A percentile compares a stretch with the other conserved stretches of the same genome.
phyloP scores from a whole-genome alignment of 192 early-diverging fungal species.

The Entomortierella chlamydospora region DNA sequence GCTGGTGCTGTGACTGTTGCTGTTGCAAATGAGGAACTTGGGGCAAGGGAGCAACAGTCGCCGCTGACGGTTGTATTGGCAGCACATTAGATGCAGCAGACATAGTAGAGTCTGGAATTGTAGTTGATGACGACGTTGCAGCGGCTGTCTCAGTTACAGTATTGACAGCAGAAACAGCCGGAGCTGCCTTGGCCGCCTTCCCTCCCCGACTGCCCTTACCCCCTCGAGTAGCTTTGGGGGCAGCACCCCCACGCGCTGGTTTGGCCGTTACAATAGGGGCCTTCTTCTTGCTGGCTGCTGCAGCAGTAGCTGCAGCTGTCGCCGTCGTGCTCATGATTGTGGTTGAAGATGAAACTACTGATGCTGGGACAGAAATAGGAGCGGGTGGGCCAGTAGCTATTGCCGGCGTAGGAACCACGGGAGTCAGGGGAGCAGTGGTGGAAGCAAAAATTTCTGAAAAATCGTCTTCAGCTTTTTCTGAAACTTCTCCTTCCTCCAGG shows the following conservation, averaged over 20 bases:
- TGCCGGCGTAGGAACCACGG: not conserved
- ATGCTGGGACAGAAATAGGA: not conserved
- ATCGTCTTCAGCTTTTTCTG: constrained; percentile 13
- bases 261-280: not conserved
- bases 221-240: not conserved
- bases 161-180: not conserved
- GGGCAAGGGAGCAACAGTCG: not conserved
- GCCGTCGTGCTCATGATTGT: not conserved
- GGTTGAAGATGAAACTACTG: too few species aligned
- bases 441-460: not conserved
- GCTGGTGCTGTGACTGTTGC: not conserved
- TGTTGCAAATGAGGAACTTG: not conserved
- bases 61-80: not conserved
- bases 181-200: constrained; percentile 21
- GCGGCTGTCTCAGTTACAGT: not conserved
- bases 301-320: not conserved
- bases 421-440: not conserved
- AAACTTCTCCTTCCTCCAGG: constrained; percentile 21
- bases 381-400: not conserved
- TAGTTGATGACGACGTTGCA: not conserved
- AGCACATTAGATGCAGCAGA: not conserved
- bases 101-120: not conserved
- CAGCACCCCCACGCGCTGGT: not conserved
- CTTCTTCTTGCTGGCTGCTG: constrained; percentile 10
- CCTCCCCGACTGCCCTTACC: constrained; percentile 35